These are phyloP conservation scores for Diutina pseudorugosa DNA, from an alignment of 1,139 yeast species.

Conservation along the genomic window DNA sequence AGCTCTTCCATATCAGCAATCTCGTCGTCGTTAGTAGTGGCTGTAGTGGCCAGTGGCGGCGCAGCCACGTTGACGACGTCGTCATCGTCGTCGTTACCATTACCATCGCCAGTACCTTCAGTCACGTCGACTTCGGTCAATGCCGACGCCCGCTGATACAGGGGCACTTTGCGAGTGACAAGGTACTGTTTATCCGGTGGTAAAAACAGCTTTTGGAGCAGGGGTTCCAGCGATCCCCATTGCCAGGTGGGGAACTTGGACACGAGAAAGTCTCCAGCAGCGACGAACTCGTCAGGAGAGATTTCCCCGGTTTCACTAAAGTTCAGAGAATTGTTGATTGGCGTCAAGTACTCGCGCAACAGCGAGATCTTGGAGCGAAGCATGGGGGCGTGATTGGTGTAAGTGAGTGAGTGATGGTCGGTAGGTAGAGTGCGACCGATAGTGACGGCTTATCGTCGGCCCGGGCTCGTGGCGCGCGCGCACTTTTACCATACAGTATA, in stretches of 20 bases:
- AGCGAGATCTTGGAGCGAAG: slow-evolving; percentile 45
- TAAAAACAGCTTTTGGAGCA: slow-evolving; percentile 52
- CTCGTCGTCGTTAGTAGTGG: slow-evolving; percentile 6
- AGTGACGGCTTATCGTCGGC: neutral
- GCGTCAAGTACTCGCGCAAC: slow-evolving; percentile 85
- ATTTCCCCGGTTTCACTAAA: slow-evolving; percentile 81
- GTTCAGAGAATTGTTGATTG: slow-evolving; percentile 73
- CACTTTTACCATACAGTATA: neutral
- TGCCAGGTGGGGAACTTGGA: slow-evolving; percentile 95
- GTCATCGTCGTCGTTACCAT: neutral
- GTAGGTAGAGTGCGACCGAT: neutral
- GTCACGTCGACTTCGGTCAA: slow-evolving; percentile 27
- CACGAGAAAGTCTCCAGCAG: slow-evolving; percentile 86
- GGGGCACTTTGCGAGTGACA: slow-evolving; percentile 83
- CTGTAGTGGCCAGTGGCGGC: neutral
- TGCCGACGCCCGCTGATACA: slow-evolving; percentile 59
- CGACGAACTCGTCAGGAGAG: slow-evolving; percentile 86
- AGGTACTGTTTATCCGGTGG: slow-evolving; percentile 81
- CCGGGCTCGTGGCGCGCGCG: neutral
- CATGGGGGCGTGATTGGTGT: neutral
- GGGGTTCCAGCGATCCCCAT: slow-evolving; percentile 68
- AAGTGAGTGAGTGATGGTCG: neutral
- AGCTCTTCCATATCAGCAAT: slow-evolving; percentile 8
- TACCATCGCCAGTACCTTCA: slow-evolving; percentile 6
- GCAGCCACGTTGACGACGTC: neutral